phyloP scores from a whole-genome alignment of 2,329 filamentous ascomycete genomes.

The Blastomyces gilchristii region DNA sequence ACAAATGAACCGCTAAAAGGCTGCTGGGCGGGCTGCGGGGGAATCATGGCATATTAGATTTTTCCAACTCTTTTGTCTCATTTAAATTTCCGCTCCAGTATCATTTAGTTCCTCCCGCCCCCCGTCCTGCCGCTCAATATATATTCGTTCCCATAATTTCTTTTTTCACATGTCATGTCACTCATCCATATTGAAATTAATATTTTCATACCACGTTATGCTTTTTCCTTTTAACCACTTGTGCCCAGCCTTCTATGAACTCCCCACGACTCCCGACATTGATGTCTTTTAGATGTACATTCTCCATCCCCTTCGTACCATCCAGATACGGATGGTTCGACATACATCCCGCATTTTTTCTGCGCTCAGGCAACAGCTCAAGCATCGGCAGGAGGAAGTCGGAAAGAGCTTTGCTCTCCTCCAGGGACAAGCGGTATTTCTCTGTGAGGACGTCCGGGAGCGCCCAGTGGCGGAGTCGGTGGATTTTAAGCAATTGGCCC shows the following conservation, averaged over 20 bases:
- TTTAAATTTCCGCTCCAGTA: not conserved
- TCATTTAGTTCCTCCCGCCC: not conserved
- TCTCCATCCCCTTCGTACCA: constrained; percentile 81
- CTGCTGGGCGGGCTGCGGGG: not conserved
- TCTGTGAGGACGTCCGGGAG: constrained; percentile 84
- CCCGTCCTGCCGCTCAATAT: not conserved
- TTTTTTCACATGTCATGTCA: not conserved
- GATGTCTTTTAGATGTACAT: constrained; percentile 57
- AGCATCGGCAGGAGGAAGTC: constrained; percentile 87
- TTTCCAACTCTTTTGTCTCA: not conserved
- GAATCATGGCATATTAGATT: not conserved
- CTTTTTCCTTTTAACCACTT: constrained; percentile 68
- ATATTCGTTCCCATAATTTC: constrained; percentile 2
- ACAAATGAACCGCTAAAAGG: not conserved
- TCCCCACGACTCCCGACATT: constrained; percentile 75
- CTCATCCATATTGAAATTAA: not conserved
- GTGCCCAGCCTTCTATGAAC: constrained; percentile 88
- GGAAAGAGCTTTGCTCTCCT: constrained; percentile 67
- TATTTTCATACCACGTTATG: constrained; percentile 26
- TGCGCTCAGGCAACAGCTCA: constrained; percentile 73
- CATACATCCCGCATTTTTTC: constrained; percentile 96
- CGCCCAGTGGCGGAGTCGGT: constrained; percentile 90
- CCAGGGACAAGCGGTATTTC: constrained; percentile 88
- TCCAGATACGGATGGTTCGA: constrained; percentile 71
- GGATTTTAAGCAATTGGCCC: constrained; percentile 93